Conservation (phyloP, 192 early-diverging fungal species). For the Chytriomyces sp. region DNA sequence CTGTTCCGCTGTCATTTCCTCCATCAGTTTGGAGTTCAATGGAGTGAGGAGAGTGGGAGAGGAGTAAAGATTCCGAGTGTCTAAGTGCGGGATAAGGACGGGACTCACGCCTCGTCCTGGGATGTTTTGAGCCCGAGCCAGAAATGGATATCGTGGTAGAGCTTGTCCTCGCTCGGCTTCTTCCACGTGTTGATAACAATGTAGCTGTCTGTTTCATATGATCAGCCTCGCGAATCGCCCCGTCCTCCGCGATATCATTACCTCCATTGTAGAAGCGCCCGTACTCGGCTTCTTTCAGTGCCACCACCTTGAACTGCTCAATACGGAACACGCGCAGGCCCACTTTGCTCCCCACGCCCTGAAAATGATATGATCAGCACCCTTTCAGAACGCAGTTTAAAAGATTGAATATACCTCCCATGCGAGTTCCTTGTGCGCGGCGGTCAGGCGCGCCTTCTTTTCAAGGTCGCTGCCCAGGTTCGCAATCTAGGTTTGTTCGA, state of each 20-base stretch:
- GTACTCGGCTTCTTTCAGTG: constrained; percentile 60
- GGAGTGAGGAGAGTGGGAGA: not conserved
- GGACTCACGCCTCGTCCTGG: constrained; percentile 50
- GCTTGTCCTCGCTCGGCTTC: constrained; percentile 56
- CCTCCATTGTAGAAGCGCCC: constrained; percentile 71
- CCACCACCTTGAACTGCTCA: constrained; percentile 72
- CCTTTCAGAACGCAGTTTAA: too few relatives aligned
- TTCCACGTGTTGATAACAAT: constrained; percentile 55
- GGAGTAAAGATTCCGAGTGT: not conserved
- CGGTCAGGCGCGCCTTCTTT: constrained; percentile 61
- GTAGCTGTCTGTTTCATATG: not conserved
- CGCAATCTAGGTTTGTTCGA: constrained; percentile 38
- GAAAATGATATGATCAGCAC: too few relatives aligned
- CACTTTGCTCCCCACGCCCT: constrained; percentile 50
- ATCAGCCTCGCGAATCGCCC: not conserved
- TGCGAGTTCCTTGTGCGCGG: constrained; percentile 58
- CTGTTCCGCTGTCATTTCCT: constrained; percentile 59
- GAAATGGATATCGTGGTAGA: constrained; percentile 82
- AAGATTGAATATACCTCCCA: too few relatives aligned
- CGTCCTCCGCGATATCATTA: constrained; percentile 60
- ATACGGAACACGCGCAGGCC: constrained; percentile 79
- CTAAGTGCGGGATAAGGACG: not conserved
- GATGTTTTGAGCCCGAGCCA: constrained; percentile 78
- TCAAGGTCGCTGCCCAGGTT: constrained; percentile 61
- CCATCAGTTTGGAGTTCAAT: not conserved